A percentile compares a stretch with the other conserved stretches of the same genome.
Evolutionary conservation across 176 grass and related monocot genomes (phyloP).

Genomic region (Sorghum bicolor): DNA sequence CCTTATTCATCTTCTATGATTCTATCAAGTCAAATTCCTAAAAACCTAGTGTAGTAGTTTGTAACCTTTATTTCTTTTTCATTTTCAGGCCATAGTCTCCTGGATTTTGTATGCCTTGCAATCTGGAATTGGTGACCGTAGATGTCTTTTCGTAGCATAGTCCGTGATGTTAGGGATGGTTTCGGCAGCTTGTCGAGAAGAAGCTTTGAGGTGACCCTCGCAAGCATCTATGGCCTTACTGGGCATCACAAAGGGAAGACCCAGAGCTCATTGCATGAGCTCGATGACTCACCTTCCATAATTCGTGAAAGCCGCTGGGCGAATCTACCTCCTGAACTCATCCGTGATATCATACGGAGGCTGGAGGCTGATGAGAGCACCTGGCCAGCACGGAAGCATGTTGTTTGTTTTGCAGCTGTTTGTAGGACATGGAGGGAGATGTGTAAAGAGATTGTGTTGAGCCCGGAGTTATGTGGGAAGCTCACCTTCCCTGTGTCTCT

Average conservation of each 20-base stretch:
- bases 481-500: conserved; percentile 93
- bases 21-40: not conserved
- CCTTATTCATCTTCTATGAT: not conserved
- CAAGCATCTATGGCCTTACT: conserved; percentile 67
- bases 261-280: conserved; percentile 59
- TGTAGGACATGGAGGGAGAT: conserved; percentile 97
- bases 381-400: conserved; percentile 85
- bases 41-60: not conserved
- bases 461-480: conserved; percentile 84
- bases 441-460: conserved; percentile 94
- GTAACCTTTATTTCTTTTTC: conserved; percentile 5
- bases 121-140: conserved; percentile 23
- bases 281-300: conserved; percentile 45
- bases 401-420: conserved; percentile 85
- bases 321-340: conserved; percentile 85
- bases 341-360: conserved; percentile 76
- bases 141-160: conserved; percentile 96
- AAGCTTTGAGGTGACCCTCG: conserved; percentile 87
- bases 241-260: conserved; percentile 58
- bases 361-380: conserved; percentile 75
- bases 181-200: conserved; percentile 79
- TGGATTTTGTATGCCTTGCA: conserved; percentile 31
- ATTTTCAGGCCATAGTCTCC: conserved; percentile 17
- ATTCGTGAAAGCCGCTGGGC: conserved; percentile 77
- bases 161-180: conserved; percentile 86